Evolutionary conservation across 768 basidiomycete genomes (phyloP), one percentile per base, ranked within the genome.

Genomic region (Aureoboletus auriporus): DNA sequence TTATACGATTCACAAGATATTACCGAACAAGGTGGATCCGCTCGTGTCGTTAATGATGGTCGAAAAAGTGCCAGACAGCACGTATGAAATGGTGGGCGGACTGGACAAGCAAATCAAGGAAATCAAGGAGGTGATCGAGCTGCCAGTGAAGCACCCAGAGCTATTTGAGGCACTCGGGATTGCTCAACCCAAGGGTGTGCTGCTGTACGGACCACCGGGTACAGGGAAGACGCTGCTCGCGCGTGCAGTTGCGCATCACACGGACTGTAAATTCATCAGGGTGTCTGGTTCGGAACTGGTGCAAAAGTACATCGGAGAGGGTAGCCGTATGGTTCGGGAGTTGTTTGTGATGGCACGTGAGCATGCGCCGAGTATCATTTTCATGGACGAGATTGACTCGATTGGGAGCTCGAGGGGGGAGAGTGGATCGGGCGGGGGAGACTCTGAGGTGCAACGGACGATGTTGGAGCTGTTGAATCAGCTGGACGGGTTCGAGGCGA

Each of bases 21-120:
- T 98, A 0, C 93, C 93, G 1, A 96, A 93, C 75, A 97, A 99
- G 72, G 89, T 97, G 60, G 96, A 97, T 69, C 95, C 96, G 5
- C 84, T 98, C 35, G 94, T 98, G 28, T 96, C 93, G 16, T 82
- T 98, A 54, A 98, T 98, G 96, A 97, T 98, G 94, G 95, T 98
- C 10, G 95, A 99, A 72, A 99, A 99, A 68, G 95, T 98, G 0
- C 95, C 95, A 0, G 95, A 98, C 69, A 93, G 89, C 69, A 98
- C 96, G 28, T 99, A 99, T 71, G 96, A 98, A 70, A 97, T 98
- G 94, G 95, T 99, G 52, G 96, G 96, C 17, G 95, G 95, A 58
- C 80, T 98, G 50, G 96, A 98, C 75, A 91, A 96, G 71, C 87
- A 94, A 56, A 94, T 95, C 62, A 96, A 96, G 73, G 94, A 98